Evolutionary conservation across 345 rosid genomes (phyloP).

Genomic region (Firmiana major): DNA sequence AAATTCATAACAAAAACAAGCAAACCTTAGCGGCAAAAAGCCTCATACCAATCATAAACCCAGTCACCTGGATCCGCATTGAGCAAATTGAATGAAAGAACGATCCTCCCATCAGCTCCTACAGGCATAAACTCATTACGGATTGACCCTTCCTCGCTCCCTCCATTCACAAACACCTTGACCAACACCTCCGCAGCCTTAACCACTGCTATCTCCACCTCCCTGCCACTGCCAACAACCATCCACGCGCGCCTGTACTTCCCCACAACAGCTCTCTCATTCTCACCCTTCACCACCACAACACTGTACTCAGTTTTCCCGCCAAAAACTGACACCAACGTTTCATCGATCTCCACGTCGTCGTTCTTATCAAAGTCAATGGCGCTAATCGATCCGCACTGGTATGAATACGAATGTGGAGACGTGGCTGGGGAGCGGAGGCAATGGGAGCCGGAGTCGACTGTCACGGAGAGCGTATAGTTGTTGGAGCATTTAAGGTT

Average conservation of each 20-base stretch:
- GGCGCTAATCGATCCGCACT: conserved; percentile 45
- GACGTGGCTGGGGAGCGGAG: conserved; percentile 4
- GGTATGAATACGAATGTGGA: conserved; percentile 28
- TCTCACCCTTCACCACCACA: conserved; percentile 53
- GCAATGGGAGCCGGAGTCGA: conserved; percentile 38
- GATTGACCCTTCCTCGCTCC: conserved; percentile 65
- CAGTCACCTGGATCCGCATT: conserved; percentile 81
- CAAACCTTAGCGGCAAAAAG: conserved; percentile 3
- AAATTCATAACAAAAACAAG: conserved; percentile 7
- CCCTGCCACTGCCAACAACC: conserved; percentile 41
- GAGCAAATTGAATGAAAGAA: conserved; percentile 79
- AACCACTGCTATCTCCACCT: conserved; percentile 39
- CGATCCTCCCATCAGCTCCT: conserved; percentile 85
- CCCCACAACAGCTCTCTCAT: conserved; percentile 61
- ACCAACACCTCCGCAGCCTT: conserved; percentile 66
- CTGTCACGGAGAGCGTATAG: conserved; percentile 53
- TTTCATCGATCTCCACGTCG: conserved; percentile 56
- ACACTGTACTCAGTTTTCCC: conserved; percentile 49
- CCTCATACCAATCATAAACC: conserved; percentile 80
- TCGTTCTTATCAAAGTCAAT: conserved; percentile 36
- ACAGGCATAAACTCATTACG: conserved; percentile 92
- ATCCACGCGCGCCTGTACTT: conserved; percentile 90
- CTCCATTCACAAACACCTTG: conserved; percentile 74
- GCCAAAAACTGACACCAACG: conserved; percentile 38
- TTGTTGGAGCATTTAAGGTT: conserved; percentile 40